Evolutionary conservation across 257 asterid species (phyloP).

Genomic region (Nicotiana benthamiana): DNA sequence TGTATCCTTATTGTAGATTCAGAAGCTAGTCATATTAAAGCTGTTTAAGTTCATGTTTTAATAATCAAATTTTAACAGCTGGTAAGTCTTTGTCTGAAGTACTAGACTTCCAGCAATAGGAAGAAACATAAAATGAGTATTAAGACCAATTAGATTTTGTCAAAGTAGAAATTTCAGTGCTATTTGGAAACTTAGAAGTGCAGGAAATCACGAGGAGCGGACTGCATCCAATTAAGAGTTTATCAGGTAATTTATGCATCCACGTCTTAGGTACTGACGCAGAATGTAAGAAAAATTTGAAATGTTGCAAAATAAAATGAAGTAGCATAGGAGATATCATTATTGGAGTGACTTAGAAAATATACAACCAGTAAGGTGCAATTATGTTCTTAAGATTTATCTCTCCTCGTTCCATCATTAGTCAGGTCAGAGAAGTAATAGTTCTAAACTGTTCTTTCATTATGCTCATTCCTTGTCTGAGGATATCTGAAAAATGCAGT

Average conservation of each 20-base stretch:
- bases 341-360: not conserved
- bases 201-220: not conserved
- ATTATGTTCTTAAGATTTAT: not conserved
- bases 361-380: not conserved
- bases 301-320: not conserved
- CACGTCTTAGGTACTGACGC: not conserved
- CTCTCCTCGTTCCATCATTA: not conserved
- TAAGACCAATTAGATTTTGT: not conserved
- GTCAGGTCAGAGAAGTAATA: not conserved
- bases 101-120: not conserved
- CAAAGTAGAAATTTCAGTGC: not conserved
- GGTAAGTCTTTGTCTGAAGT: not conserved
- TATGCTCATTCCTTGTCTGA: not conserved
- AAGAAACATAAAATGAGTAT: not conserved
- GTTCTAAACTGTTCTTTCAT: not conserved
- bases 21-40: not conserved
- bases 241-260: not conserved
- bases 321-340: not conserved
- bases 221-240: not conserved
- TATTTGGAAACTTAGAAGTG: not conserved
- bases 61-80: not conserved
- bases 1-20: not conserved
- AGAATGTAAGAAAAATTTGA: not conserved
- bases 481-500: not conserved
- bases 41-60: not conserved